Evolutionary conservation across 805 yeast species (phyloP), one percentile per base, ranked within the genome.

Genomic region (Yarrowia keelungensis): DNA sequence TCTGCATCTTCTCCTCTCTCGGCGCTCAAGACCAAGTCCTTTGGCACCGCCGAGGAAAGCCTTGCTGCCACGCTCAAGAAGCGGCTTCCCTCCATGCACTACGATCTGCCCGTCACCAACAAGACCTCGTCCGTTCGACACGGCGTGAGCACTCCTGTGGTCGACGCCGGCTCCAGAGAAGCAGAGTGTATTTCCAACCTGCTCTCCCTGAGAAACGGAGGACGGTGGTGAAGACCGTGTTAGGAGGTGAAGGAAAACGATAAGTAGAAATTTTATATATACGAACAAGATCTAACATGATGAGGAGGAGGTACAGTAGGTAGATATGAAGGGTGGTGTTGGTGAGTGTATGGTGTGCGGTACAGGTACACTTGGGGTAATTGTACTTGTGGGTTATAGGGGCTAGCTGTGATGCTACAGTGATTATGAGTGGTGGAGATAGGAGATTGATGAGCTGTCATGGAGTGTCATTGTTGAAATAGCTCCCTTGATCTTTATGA

Each of bases 151-250:
- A 19, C 62, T 4, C 45, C 47, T 14, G 46, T 39, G 16, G 59
- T 53, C 15, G 59, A 53, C 56, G 66, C 53, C 19, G 45, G 51
- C 51, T 68, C 39, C 68, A 43, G 62, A 12, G 79, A 76, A 68
- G 75, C 73, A 38, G 81, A 79, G 69, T 77, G 80, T 70, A 78
- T 78, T 38, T 71, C 74, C 66, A 77, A 78, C 64, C 72, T 79
- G 41, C 72, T 79, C 41, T 73, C 77, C 16, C 70, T 79, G 41
- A 68, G 76, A 43, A 73, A 75, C 9, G 83, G 80, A 38, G 72
- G 70, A 19, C 69, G 75, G 72, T 46, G 51, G 67, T 59, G 42
- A 67, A 5, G 5, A 8, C 22, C 32, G 32, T 26, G 7, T 5
- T 5, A 26, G 32, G 32, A 26, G 7, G 32, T 26, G 32, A 26